These are phyloP conservation scores for Cicer judaicum DNA, from an alignment of 306 rosid species.

Conservation along the genomic window DNA sequence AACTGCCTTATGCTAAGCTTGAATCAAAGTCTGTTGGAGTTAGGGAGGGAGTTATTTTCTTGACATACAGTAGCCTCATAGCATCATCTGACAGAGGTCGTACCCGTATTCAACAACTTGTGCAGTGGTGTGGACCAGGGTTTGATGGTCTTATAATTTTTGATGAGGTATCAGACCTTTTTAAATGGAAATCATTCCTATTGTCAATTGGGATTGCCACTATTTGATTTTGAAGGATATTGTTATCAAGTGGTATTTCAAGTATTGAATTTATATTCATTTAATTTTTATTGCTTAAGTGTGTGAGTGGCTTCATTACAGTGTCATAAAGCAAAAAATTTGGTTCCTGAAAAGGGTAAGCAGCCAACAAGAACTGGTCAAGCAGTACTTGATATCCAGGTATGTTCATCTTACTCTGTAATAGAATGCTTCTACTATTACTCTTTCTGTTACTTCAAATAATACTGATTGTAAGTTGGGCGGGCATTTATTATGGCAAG, in stretches of 20 bases:
- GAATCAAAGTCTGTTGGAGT: constrained; percentile 92
- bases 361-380: constrained; percentile 96
- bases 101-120: constrained; percentile 90
- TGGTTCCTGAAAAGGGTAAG: constrained; percentile 96
- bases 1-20: constrained; percentile 96
- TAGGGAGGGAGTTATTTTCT: constrained; percentile 92
- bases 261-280: constrained; percentile 46
- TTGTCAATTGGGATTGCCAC: constrained; percentile 22
- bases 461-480: constrained; percentile 9
- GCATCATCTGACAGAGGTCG: constrained; percentile 97
- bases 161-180: constrained; percentile 71
- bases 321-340: constrained; percentile 99
- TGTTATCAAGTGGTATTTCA: constrained; percentile 4
- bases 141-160: constrained; percentile 85
- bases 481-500: neutral
- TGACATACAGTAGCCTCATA: constrained; percentile 93
- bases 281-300: constrained; percentile 53
- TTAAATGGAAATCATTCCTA: constrained; percentile 38
- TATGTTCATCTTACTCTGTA: constrained; percentile 46
- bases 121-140: constrained; percentile 89
- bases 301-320: constrained; percentile 64
- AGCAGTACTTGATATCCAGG: constrained; percentile 97
- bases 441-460: neutral
- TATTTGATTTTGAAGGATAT: constrained; percentile 16
- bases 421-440: constrained; percentile 3